Evolutionary conservation across 139 green algal species (phyloP).

Genomic region (Chlamydomonas sphaeroides): DNA sequence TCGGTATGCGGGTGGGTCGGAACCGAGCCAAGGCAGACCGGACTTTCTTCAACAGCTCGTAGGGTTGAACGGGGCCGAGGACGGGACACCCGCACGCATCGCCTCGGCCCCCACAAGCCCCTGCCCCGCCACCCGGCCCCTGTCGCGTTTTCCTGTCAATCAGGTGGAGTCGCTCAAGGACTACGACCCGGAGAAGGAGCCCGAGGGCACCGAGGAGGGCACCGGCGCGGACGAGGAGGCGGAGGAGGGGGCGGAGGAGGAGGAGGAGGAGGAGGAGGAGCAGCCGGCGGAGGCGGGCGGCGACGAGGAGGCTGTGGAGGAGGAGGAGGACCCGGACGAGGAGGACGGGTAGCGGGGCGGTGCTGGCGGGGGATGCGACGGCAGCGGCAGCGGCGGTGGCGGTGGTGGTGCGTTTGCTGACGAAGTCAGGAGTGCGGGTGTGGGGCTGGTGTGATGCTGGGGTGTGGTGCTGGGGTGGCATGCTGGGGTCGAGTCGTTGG

Average conservation of each 20-base stretch:
- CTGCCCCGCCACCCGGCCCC: too few species aligned
- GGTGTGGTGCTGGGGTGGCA: too few species aligned
- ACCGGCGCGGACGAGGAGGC: neutral
- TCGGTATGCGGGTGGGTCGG: neutral
- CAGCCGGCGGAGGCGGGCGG: neutral
- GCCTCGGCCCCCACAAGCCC: neutral
- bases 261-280: neutral
- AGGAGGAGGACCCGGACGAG: neutral
- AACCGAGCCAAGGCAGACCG: too few species aligned
- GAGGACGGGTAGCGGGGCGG: neutral
- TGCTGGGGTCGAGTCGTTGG: too few species aligned
- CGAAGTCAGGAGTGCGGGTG: too few species aligned
- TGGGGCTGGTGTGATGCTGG: too few species aligned
- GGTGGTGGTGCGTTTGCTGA: too few species aligned
- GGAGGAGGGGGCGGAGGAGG: neutral
- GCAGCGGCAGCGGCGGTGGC: too few species aligned
- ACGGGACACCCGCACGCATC: neutral
- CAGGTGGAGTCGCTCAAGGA: conserved; percentile 20
- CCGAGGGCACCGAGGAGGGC: neutral
- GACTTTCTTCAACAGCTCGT: too few species aligned
- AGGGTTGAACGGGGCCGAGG: neutral
- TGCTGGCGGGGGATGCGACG: too few species aligned
- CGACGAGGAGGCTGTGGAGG: neutral
- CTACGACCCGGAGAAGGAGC: neutral
- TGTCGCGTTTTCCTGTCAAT: neutral